Evolutionary conservation across 192 early-diverging fungal genomes (phyloP).

Genomic region (Umbelopsis sp.): DNA sequence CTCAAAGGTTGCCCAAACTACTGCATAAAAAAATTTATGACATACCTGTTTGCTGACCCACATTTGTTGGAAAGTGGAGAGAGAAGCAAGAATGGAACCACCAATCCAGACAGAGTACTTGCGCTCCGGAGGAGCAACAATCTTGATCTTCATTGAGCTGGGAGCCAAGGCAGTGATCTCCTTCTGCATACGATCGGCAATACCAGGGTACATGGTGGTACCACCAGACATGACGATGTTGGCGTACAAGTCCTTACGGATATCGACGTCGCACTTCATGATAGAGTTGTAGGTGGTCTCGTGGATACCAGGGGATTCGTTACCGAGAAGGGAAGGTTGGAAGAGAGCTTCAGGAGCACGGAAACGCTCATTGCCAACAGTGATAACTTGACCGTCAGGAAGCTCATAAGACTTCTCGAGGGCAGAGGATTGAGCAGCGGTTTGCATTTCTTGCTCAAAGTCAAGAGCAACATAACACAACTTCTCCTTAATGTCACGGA

Average conservation of each 20-base stretch:
- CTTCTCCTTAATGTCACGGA: conserved; percentile 99
- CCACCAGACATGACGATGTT: conserved; percentile 97
- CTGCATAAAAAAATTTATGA: conserved; percentile 62
- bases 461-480: conserved; percentile 97
- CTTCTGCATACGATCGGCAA: conserved; percentile 95
- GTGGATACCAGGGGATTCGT: conserved; percentile 92
- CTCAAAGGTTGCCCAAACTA: background rate
- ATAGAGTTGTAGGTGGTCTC: conserved; percentile 96
- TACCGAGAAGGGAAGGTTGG: conserved; percentile 92
- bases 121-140: conserved; percentile 95
- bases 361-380: conserved; percentile 98
- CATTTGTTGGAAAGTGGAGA: conserved; percentile 98
- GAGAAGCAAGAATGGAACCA: conserved; percentile 93
- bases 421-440: conserved; percentile 87
- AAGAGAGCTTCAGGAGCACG: conserved; percentile 97
- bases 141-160: conserved; percentile 92
- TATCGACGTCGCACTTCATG: conserved; percentile 96
- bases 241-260: conserved; percentile 92
- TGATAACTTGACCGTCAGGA: conserved; percentile 98
- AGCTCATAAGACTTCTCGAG: conserved; percentile 98
- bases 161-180: conserved; percentile 94
- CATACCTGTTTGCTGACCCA: conserved; percentile 98
- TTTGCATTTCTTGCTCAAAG: conserved; percentile 98
- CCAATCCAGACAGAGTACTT: conserved; percentile 99
- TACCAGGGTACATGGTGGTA: conserved; percentile 95